Base-by-base conservation (phyloP, 306 rosid genomes). In the Citrullus amarus region DNA sequence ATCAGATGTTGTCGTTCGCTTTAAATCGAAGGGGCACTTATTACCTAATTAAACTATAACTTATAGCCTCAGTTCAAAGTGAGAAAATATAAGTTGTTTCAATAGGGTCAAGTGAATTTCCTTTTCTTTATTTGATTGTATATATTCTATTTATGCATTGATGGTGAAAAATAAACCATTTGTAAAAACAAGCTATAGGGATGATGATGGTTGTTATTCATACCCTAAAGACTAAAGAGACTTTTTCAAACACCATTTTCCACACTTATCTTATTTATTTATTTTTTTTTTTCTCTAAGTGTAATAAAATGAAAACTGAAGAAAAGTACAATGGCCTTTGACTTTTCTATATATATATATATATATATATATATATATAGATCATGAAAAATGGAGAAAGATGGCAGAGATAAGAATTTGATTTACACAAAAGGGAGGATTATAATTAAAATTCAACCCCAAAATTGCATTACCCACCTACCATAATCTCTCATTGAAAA, bases 341-440 rank as follows among this genome's bases (percentile, higher is more conserved):
- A 13, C 13, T 44, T 48, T 20, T 46, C 28, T 25, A 25, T 25
- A 25, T 46, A 7, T 50, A 14, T 25, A 25, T 46, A 7, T 50
- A 14, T 72, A 15, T 72, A 28, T 46, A 7, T 50, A 14, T 25
- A 25, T 46, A 7, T 50, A 14, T 72, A 15, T 72, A 28, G 41
- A 72, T 72, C 77, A 72, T 72, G 77, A 72, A 72, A 72, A 72
- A 61, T 72, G 77, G 77, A 28, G 60, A 50, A 72, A n/a, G 51
- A 28, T 67, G 50, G 25, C 36, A 66, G 50, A 15, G 72, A 66
- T 66, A 32, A 30, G 17, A 62, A 58, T 65, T 34, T 65, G 46
- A 65, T 65, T 15, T 65, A 38, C 13, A 66, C 1, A 66, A 66
- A 48, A 38, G 9, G 32, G 8, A 18, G 32, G 8, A 18, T 39